Conservation (phyloP, 208 protist species). For the Acanthamoeba lugdunensis region DNA sequence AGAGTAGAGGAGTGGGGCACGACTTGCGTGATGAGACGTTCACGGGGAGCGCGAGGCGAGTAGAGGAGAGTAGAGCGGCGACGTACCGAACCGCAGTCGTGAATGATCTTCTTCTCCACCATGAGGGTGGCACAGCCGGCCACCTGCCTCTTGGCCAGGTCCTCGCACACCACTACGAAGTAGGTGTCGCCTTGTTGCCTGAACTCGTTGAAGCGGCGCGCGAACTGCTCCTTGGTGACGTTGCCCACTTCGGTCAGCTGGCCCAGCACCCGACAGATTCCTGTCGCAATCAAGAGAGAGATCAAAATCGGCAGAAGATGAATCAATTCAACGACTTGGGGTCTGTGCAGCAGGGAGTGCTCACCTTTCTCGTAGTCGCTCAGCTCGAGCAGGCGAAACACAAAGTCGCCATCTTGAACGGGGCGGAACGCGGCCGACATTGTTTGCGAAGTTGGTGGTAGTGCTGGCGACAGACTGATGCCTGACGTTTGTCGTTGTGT, state of each 20-base stretch:
- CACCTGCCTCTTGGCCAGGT: slow-evolving; percentile 77
- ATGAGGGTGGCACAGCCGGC: slow-evolving; percentile 84
- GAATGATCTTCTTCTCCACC: slow-evolving; percentile 87
- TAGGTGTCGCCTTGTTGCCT: slow-evolving; percentile 72
- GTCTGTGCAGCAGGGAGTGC: neutral
- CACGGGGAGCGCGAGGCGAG: neutral
- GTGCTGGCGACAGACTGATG: too few species aligned
- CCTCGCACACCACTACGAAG: slow-evolving; percentile 82
- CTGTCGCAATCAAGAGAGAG: neutral
- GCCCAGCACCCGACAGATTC: slow-evolving; percentile 73
- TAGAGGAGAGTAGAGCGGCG: neutral
- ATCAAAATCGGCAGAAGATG: neutral
- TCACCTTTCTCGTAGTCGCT: slow-evolving; percentile 58
- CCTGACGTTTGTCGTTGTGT: too few species aligned
- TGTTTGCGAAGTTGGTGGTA: too few species aligned
- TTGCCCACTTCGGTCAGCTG: slow-evolving; percentile 81
- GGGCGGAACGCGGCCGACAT: neutral
- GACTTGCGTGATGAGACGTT: neutral
- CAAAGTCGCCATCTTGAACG: slow-evolving; percentile 32
- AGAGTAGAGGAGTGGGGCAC: neutral
- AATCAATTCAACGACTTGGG: neutral
- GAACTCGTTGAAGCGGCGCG: slow-evolving; percentile 69
- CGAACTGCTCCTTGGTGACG: slow-evolving; percentile 74
- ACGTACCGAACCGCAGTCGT: slow-evolving; percentile 72
- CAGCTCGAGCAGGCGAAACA: slow-evolving; percentile 46